These are phyloP conservation scores for Cadophora sp. DNA, from an alignment of 2,329 filamentous ascomycete genomes.

Conservation along the genomic window DNA sequence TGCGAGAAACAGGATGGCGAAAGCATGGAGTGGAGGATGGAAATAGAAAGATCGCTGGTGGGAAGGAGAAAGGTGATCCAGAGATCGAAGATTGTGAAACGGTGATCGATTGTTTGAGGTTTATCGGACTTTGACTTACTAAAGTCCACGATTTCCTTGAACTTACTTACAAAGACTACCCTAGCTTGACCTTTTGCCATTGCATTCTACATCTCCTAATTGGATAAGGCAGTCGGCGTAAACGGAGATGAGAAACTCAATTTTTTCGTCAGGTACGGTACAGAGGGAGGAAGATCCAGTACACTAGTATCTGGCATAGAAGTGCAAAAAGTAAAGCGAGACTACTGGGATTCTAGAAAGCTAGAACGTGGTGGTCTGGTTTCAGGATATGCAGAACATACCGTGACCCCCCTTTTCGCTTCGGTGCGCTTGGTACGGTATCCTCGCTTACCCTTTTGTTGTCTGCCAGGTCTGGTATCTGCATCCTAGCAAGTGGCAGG, in stretches of 20 bases:
- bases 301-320: neutral
- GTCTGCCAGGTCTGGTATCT: neutral
- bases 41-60: neutral
- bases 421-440: too few relatives aligned
- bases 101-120: slow-evolving; percentile 10
- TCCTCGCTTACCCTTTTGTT: neutral
- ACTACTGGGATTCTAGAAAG: neutral
- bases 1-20: neutral
- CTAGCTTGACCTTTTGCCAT: neutral
- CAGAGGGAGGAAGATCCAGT: neutral
- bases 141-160: neutral
- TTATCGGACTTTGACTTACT: neutral
- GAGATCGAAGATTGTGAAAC: slow-evolving; percentile 18
- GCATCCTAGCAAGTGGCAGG: neutral
- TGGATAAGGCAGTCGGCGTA: neutral
- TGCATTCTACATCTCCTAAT: neutral
- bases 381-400: slow-evolving; percentile 15
- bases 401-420: neutral
- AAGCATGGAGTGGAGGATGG: neutral
- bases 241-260: neutral
- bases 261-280: neutral
- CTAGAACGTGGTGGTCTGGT: neutral
- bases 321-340: neutral
- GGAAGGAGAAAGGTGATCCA: neutral
- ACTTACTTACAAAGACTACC: neutral